Evolutionary conservation across 2,329 filamentous ascomycete species (phyloP).

Genomic region (Ophiostoma triangulosporum): DNA sequence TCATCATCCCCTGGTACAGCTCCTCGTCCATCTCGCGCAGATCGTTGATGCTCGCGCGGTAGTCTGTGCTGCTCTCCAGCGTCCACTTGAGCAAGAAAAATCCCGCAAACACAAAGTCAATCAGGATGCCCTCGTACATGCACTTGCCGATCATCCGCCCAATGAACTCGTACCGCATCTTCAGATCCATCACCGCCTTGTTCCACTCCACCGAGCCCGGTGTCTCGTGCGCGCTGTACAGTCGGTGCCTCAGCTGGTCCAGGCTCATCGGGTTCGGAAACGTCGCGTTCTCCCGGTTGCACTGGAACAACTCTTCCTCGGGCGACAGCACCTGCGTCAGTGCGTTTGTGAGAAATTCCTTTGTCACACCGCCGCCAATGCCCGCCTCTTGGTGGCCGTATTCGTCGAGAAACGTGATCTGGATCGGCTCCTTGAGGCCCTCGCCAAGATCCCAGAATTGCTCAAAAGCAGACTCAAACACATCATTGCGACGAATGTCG

Average conservation of each 20-base stretch:
- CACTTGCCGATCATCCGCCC: constrained; percentile 92
- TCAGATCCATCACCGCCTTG: constrained; percentile 42
- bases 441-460: constrained; percentile 73
- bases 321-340: constrained; percentile 70
- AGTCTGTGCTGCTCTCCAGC: constrained; percentile 43
- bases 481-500: constrained; percentile 59
- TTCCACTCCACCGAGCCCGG: constrained; percentile 45
- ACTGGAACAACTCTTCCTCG: constrained; percentile 52
- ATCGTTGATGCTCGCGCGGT: constrained; percentile 90
- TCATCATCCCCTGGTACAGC: constrained; percentile 72
- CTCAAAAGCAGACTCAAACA: constrained; percentile 76
- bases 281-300: constrained; percentile 73
- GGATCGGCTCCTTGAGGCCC: constrained; percentile 83
- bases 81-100: constrained; percentile 98
- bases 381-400: constrained; percentile 81
- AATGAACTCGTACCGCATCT: constrained; percentile 76
- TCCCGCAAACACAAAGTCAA: constrained; percentile 83
- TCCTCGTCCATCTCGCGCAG: constrained; percentile 81
- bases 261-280: constrained; percentile 75
- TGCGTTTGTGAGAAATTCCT: constrained; percentile 86
- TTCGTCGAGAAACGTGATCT: constrained; percentile 90
- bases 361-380: constrained; percentile 94
- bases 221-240: constrained; percentile 36
- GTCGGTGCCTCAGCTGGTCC: constrained; percentile 50
- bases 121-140: constrained; percentile 88